Evolutionary conservation across 139 green algal genomes (phyloP).

Genomic region (Pseudopediastrum boryanum): DNA sequence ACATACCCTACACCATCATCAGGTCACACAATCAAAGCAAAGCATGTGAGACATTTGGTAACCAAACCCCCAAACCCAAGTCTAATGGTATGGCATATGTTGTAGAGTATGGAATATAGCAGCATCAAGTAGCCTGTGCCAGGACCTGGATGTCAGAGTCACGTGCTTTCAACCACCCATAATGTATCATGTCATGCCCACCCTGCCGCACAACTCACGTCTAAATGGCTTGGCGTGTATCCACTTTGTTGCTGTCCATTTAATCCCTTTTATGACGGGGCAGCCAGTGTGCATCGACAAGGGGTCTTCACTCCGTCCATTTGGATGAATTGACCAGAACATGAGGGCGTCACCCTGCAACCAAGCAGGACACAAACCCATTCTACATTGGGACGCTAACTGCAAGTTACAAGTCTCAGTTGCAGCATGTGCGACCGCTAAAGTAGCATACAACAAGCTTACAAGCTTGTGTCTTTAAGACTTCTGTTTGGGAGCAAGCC

Average conservation of each 20-base stretch:
- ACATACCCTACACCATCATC: no score
- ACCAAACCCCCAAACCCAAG: neutral
- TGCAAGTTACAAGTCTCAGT: no score
- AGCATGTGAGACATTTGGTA: neutral
- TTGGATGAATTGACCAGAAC: conserved; percentile 53
- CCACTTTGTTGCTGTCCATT: conserved; percentile 79
- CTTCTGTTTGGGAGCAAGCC: no score
- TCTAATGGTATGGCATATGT: neutral
- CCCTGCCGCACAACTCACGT: conserved; percentile 26
- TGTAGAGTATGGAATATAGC: neutral
- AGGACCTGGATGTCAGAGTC: neutral
- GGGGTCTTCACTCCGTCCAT: conserved; percentile 45
- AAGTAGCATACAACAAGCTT: no score
- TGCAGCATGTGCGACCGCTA: no score
- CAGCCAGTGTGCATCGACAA: conserved; percentile 67
- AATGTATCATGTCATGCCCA: neutral
- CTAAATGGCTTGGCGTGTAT: conserved; percentile 51
- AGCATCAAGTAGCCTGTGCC: no score
- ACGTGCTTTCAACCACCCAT: neutral
- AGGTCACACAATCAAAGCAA: neutral
- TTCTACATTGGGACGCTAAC: no score
- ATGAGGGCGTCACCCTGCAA: conserved; percentile 63
- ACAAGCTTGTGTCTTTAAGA: no score
- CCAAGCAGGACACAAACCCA: neutral
- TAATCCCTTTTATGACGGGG: conserved; percentile 74